phyloP scores from a whole-genome alignment of 1,284 basidiomycete species.

The Ceratobasidium sp. region DNA sequence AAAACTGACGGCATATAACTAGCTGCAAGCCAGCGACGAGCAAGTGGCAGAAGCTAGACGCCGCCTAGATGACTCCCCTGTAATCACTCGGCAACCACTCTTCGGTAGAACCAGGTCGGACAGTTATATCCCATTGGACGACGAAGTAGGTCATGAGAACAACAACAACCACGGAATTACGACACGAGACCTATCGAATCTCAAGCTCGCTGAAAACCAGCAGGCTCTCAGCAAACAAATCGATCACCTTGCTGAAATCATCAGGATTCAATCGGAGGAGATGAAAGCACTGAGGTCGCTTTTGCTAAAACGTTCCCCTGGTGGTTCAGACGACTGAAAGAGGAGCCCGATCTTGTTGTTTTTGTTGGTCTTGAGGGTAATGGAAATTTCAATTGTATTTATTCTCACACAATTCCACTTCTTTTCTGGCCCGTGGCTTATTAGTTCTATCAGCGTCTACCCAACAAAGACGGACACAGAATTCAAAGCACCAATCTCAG shows the following conservation, averaged over 20 bases:
- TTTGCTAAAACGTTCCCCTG: background rate
- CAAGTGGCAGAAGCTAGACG: conserved; percentile 19
- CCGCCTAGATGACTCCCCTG: conserved; percentile 29
- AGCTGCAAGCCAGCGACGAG: conserved; percentile 14
- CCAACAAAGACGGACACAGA: no score
- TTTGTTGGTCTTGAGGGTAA: background rate
- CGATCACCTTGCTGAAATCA: conserved; percentile 38
- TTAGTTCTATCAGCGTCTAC: no score
- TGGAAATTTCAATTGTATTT: background rate
- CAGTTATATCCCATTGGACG: conserved; percentile 18
- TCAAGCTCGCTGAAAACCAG: conserved; percentile 45
- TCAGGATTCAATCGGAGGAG: conserved; percentile 26
- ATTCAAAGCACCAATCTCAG: no score
- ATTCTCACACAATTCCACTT: background rate
- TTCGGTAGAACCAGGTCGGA: conserved; percentile 17
- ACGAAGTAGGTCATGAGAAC: background rate
- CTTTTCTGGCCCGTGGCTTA: no score
- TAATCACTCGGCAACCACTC: background rate
- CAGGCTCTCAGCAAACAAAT: conserved; percentile 44
- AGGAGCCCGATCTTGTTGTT: background rate
- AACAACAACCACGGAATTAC: background rate
- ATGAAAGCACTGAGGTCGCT: conserved; percentile 14
- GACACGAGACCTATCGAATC: conserved; percentile 36
- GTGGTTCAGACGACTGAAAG: background rate
- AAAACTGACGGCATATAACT: background rate